Evolutionary conservation across 78 protist species (phyloP).

Genomic region (Planoprotostelium fungivorum): DNA sequence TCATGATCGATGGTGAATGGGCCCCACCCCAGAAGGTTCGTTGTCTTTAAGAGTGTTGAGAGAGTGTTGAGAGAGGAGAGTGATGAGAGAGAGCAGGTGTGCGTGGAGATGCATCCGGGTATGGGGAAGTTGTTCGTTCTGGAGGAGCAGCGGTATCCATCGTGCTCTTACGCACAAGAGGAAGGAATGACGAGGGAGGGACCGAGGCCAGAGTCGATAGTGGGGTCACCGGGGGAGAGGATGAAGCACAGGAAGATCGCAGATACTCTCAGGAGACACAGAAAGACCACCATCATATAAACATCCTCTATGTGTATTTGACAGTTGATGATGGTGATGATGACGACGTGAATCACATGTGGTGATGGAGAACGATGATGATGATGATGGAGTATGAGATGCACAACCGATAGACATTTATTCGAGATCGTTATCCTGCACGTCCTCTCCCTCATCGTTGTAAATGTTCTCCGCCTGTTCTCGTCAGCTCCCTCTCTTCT

Average conservation of each 20-base stretch:
- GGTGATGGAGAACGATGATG: too few species aligned
- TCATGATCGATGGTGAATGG: background rate
- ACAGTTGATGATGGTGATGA: too few species aligned
- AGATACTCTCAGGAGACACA: background rate
- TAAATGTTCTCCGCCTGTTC: slow-evolving; percentile 67
- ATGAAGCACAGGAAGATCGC: background rate
- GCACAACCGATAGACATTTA: too few species aligned
- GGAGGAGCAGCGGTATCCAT: background rate
- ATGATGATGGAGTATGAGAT: too few species aligned
- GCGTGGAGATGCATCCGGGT: background rate
- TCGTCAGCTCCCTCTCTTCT: background rate
- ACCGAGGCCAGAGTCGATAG: background rate
- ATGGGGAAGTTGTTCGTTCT: background rate
- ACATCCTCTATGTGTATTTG: too few species aligned
- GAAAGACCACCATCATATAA: too few species aligned
- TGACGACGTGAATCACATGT: too few species aligned
- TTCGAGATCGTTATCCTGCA: background rate
- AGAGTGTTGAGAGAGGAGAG: background rate
- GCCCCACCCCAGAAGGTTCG: too few species aligned
- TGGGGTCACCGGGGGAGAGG: background rate
- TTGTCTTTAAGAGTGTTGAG: background rate
- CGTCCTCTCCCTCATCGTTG: slow-evolving; percentile 61
- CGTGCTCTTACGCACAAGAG: background rate
- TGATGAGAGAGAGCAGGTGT: background rate
- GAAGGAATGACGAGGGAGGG: background rate